Evolutionary conservation across 2,329 filamentous ascomycete genomes (phyloP).

Genomic region (Neofusicoccum ribis): DNA sequence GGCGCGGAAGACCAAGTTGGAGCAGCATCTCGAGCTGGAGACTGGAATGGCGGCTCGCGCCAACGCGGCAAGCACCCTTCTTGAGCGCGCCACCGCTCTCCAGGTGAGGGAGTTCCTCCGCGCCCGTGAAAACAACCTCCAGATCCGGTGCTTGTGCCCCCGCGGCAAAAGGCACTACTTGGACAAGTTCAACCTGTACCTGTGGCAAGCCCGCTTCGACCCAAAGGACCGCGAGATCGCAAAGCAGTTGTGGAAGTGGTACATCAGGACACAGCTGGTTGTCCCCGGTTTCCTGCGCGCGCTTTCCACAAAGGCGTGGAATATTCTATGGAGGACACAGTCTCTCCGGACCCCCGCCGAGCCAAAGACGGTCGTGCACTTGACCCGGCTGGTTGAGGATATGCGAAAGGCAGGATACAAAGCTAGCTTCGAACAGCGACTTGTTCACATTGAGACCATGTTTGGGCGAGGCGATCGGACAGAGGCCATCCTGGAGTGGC

Average conservation of each 20-base stretch:
- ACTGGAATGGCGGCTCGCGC: background rate
- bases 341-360: constrained; percentile 23
- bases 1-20: background rate
- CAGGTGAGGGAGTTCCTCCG: background rate
- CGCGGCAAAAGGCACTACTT: background rate
- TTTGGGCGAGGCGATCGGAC: constrained; percentile 30
- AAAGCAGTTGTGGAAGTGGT: constrained; percentile 33
- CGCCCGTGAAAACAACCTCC: background rate
- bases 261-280: constrained; percentile 27
- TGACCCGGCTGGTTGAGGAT: constrained; percentile 31
- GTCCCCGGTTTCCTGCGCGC: constrained; percentile 24
- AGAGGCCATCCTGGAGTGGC: constrained; percentile 35
- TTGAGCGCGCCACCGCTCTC: background rate
- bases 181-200: constrained; percentile 23
- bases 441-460: constrained; percentile 30
- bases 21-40: background rate
- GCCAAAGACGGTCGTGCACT: constrained; percentile 23
- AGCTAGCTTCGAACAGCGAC: constrained; percentile 26
- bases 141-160: background rate
- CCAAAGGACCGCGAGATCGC: constrained; percentile 19
- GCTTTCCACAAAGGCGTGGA: constrained; percentile 34
- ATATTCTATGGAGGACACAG: constrained; percentile 35
- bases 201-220: constrained; percentile 21
- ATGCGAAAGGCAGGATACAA: constrained; percentile 26
- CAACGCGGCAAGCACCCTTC: background rate